Evolutionary conservation across 805 yeast genomes (phyloP).

Genomic region (Wickerhamomyces alni): DNA sequence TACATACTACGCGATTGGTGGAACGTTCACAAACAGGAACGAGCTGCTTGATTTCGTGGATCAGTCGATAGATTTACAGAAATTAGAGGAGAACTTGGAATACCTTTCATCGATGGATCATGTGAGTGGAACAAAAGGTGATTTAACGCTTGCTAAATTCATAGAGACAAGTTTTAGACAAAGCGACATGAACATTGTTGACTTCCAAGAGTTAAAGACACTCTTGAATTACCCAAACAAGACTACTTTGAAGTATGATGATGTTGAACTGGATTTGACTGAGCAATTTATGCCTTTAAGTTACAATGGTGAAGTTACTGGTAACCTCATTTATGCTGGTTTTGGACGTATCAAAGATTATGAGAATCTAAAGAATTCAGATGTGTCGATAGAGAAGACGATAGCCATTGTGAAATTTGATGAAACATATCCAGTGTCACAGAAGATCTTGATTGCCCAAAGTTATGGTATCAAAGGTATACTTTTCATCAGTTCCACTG

Average conservation of each 20-base stretch:
- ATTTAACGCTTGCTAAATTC: slow-evolving; percentile 62
- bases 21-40: slow-evolving; percentile 24
- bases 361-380: slow-evolving; percentile 28
- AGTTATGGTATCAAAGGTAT: slow-evolving; percentile 56
- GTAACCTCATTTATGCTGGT: slow-evolving; percentile 56
- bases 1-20: slow-evolving; percentile 43
- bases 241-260: slow-evolving; percentile 21
- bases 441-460: slow-evolving; percentile 51
- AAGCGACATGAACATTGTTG: slow-evolving; percentile 48
- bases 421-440: slow-evolving; percentile 44
- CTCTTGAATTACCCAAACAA: slow-evolving; percentile 62
- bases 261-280: slow-evolving; percentile 23
- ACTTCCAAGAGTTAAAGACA: slow-evolving; percentile 44
- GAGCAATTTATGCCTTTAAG: slow-evolving; percentile 67
- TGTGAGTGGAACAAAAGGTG: slow-evolving; percentile 84
- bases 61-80: slow-evolving; percentile 44
- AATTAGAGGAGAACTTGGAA: slow-evolving; percentile 21
- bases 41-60: slow-evolving; percentile 41
- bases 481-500: slow-evolving; percentile 46
- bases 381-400: slow-evolving; percentile 37
- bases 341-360: slow-evolving; percentile 60
- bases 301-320: slow-evolving; percentile 47
- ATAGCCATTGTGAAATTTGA: slow-evolving; percentile 61
- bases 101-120: slow-evolving; percentile 50
- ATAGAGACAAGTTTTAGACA: slow-evolving; percentile 52